These are phyloP conservation scores for Atractiella rhizophila DNA, from an alignment of 768 basidiomycete genomes.

Conservation along the genomic window DNA sequence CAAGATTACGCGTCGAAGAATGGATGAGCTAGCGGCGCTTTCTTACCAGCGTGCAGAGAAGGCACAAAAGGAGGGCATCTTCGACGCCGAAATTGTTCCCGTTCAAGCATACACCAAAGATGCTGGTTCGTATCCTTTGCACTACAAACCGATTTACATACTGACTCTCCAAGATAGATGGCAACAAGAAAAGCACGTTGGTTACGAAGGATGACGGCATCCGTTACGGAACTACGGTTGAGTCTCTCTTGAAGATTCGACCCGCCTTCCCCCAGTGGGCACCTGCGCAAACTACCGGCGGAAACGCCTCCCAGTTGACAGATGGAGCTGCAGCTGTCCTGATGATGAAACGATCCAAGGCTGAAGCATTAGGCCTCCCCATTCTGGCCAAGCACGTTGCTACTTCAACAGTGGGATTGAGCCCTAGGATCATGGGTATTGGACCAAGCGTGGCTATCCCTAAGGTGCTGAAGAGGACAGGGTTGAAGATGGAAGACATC, in stretches of 20 bases:
- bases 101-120: slow-evolving; percentile 21
- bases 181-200: slow-evolving; percentile 30
- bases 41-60: slow-evolving; percentile 64
- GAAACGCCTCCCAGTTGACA: slow-evolving; percentile 69
- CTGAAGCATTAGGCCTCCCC: slow-evolving; percentile 43
- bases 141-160: too few relatives aligned
- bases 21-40: slow-evolving; percentile 59
- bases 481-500: slow-evolving; percentile 41
- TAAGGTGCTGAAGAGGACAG: slow-evolving; percentile 36
- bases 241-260: slow-evolving; percentile 54
- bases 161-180: too few relatives aligned
- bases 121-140: background rate
- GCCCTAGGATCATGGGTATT: slow-evolving; percentile 34
- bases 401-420: slow-evolving; percentile 42
- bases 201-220: slow-evolving; percentile 67
- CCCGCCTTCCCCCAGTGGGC: slow-evolving; percentile 52
- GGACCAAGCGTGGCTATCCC: slow-evolving; percentile 68
- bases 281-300: slow-evolving; percentile 26
- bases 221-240: slow-evolving; percentile 53
- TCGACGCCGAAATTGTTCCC: slow-evolving; percentile 64
- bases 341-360: slow-evolving; percentile 46
- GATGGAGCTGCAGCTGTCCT: slow-evolving; percentile 63
- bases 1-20: slow-evolving; percentile 40
- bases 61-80: slow-evolving; percentile 55
- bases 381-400: slow-evolving; percentile 52